These are phyloP conservation scores for Phialophora tarda DNA, from an alignment of 2,329 filamentous ascomycete species.

Conservation along the genomic window DNA sequence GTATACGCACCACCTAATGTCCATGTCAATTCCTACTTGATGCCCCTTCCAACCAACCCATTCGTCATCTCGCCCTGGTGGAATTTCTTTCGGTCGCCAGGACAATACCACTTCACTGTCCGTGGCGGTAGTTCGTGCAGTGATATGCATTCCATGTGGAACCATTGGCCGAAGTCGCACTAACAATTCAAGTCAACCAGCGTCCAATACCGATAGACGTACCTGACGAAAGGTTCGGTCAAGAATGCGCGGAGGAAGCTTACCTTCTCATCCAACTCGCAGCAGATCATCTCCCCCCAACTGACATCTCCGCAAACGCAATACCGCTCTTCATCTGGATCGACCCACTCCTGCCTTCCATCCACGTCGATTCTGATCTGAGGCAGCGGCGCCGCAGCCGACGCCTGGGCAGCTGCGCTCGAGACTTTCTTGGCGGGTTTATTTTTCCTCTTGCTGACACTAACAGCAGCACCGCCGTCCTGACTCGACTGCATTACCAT, in stretches of 20 bases:
- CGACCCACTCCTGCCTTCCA: slow-evolving; percentile 58
- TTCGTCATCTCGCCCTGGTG: slow-evolving; percentile 46
- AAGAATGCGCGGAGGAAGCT: slow-evolving; percentile 24
- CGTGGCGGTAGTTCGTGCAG: slow-evolving; percentile 64
- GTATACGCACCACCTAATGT: not conserved
- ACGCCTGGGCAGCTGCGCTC: slow-evolving; percentile 47
- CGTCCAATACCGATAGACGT: not conserved
- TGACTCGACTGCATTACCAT: slow-evolving; percentile 61
- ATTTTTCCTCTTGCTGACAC: slow-evolving; percentile 63
- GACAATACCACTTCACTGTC: slow-evolving; percentile 70
- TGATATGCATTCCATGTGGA: slow-evolving; percentile 67
- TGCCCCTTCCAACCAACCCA: slow-evolving; percentile 39
- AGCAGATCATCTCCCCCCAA: slow-evolving; percentile 69
- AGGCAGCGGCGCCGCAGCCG: slow-evolving; percentile 37
- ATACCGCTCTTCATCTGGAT: slow-evolving; percentile 67
- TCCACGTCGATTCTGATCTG: slow-evolving; percentile 55
- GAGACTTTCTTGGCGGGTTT: slow-evolving; percentile 53
- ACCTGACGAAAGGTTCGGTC: not conserved
- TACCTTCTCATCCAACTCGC: slow-evolving; percentile 64
- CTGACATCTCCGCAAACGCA: slow-evolving; percentile 69
- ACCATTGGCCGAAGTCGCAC: slow-evolving; percentile 70
- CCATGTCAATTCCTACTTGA: slow-evolving; percentile 30
- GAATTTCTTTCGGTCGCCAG: slow-evolving; percentile 62
- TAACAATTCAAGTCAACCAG: slow-evolving; percentile 41
- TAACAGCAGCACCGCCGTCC: slow-evolving; percentile 66